Conservation (phyloP, 2,329 filamentous ascomycete species). For the Thelonectria discophora region DNA sequence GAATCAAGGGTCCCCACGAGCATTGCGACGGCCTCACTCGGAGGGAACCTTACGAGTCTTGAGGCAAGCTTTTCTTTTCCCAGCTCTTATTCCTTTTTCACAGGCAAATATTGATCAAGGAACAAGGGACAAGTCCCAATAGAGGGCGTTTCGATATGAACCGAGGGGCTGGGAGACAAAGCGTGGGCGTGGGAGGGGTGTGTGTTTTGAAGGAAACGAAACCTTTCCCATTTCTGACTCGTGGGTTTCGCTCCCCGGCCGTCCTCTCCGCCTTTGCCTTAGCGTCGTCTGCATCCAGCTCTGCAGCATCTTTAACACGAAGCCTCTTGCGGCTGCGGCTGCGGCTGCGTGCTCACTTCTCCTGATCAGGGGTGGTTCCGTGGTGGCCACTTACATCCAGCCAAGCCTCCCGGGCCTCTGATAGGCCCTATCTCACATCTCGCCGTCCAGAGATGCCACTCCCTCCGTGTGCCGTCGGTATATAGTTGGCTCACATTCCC, state of each 20-base stretch:
- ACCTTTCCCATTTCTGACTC: conserved; percentile 18
- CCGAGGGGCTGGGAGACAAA: neutral
- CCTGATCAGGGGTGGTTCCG: neutral
- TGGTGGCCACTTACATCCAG: neutral
- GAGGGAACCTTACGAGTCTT: neutral
- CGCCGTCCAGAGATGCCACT: neutral
- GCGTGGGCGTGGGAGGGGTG: neutral
- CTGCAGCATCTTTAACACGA: neutral
- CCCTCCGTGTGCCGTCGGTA: conserved; percentile 22
- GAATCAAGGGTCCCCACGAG: neutral
- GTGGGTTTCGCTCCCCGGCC: conserved; percentile 5
- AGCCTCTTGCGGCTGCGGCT: neutral
- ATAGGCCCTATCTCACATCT: neutral
- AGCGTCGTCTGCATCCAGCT: neutral
- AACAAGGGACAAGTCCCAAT: neutral
- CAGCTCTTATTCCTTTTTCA: neutral
- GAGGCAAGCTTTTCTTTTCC: neutral
- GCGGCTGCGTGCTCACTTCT: neutral
- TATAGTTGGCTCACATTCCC: conserved; percentile 41
- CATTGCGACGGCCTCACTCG: neutral
- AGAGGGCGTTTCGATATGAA: neutral
- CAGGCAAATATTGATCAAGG: neutral
- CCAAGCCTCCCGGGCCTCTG: neutral
- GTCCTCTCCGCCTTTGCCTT: neutral
- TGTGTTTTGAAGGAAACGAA: conserved; percentile 14